Base-by-base conservation (phyloP, 768 basidiomycete genomes). In the Lactarius akahatsu region DNA sequence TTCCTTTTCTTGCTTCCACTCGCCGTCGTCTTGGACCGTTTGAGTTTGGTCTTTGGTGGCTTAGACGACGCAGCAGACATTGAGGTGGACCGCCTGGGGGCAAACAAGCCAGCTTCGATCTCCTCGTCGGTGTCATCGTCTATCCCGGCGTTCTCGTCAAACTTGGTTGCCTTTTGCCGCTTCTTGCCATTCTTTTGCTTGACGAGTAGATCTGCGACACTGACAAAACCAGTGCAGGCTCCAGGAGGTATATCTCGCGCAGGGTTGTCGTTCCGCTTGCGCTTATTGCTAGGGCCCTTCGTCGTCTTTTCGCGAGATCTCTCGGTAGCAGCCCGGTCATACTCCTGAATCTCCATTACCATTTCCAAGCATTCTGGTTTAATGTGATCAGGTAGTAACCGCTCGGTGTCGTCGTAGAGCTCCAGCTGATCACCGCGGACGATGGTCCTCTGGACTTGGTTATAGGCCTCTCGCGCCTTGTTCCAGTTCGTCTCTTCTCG, bases 401-500 rank as follows among this genome's bases (percentile, higher is more conserved):
- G 90, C 65, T 88, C 85, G 59, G 96, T 92, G 74, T 99, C 97
- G n/a, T 83, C 87, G 72, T 94, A 99, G 11, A 98, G 82, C 75
- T 98, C 95, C 38, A 97, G 86, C 68, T 90, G 83, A 62, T 91
- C 88, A 30, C 94, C 94, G 62, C 88, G 86, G 58, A 88, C 83
- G 74, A 99, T 97, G 50, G 88, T 83, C 71, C 85, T 88, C 74
- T 98, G 96, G 2, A 98, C 92, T 71, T 92, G 88, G 68, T 87
- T 85, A 77, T 99, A 96, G 2, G 86, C 86, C 50, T 84, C 86
- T 71, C 93, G 87, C 0, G 97, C 95, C 70, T 89, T 91, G 61
- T 91, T 89, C 81, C 95, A 91, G 72, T 97, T 96, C 57, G 80
- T 73, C 72, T 98, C 95, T 77, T 99, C 97, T 28, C 96, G 88